Evolutionary conservation across 2,329 filamentous ascomycete genomes (phyloP).

Genomic region (Pseudogymnoascus sp.): DNA sequence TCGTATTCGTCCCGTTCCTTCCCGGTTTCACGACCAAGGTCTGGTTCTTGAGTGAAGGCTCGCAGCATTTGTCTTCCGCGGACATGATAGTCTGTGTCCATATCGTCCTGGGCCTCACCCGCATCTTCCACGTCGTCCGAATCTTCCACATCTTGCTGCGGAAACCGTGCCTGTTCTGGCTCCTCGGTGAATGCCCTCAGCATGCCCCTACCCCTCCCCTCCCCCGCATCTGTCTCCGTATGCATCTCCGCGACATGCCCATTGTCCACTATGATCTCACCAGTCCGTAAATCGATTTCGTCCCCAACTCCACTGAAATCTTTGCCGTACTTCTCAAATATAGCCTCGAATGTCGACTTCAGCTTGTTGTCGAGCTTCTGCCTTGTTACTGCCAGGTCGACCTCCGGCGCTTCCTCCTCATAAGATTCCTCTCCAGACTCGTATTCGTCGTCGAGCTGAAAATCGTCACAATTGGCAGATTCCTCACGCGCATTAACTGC

Average conservation of each 20-base stretch:
- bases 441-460: conserved; percentile 1
- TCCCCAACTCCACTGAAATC: conserved; percentile 81
- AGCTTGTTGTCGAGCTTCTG: conserved; percentile 61
- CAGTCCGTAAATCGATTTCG: conserved; percentile 78
- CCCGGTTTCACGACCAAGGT: not conserved
- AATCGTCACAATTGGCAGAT: not conserved
- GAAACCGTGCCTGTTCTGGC: not conserved
- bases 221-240: conserved; percentile 44
- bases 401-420: conserved; percentile 42
- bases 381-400: conserved; percentile 53
- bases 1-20: not conserved
- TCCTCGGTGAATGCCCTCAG: conserved; percentile 18
- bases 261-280: conserved; percentile 80
- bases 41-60: not conserved
- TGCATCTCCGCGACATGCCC: conserved; percentile 66
- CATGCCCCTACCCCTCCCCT: conserved; percentile 17
- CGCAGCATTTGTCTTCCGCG: not conserved
- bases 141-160: conserved; percentile 12
- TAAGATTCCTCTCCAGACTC: conserved; percentile 23
- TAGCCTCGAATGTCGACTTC: conserved; percentile 76
- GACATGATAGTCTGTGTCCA: not conserved
- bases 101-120: conserved; percentile 24
- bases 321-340: conserved; percentile 79
- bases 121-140: conserved; percentile 21
- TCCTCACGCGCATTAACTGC: not conserved